A percentile compares a stretch with the other conserved stretches of the same genome.
Evolutionary conservation across 163 green algal species (phyloP).

Genomic region (Volvox carteri): DNA sequence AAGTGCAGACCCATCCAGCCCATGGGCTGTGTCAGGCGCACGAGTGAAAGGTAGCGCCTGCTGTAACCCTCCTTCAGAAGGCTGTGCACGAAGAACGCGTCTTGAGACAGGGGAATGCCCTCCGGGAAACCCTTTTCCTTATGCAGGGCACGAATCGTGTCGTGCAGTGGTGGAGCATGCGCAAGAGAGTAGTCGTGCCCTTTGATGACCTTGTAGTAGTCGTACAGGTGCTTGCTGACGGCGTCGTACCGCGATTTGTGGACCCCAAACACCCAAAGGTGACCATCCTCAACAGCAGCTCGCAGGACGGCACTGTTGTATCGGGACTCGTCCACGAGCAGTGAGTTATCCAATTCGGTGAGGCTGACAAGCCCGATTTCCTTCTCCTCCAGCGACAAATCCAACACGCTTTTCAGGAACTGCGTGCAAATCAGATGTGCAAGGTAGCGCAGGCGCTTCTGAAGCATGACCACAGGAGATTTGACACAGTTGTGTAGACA

Average conservation of each 20-base stretch:
- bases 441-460: not conserved
- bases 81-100: constrained; percentile 13
- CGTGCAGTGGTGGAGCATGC: not conserved
- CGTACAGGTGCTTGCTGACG: not conserved
- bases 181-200: not conserved
- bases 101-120: constrained; percentile 1
- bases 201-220: constrained; percentile 34
- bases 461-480: no score
- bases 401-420: constrained; percentile 9
- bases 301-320: constrained; percentile 7
- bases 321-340: constrained; percentile 22
- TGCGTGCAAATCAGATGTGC: not conserved
- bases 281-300: not conserved
- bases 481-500: no score
- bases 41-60: not conserved
- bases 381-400: not conserved
- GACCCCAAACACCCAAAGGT: constrained; percentile 33
- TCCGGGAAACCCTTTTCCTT: constrained; percentile 4
- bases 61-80: constrained; percentile 19
- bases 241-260: constrained; percentile 13
- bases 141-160: not conserved
- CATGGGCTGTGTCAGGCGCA: constrained; percentile 7
- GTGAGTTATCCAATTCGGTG: constrained; percentile 9
- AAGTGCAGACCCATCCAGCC: constrained; percentile 28
- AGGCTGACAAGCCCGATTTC: constrained; percentile 30